Base-by-base conservation (phyloP, 352 stramenopile species). In the Phytophthora parvispora region DNA sequence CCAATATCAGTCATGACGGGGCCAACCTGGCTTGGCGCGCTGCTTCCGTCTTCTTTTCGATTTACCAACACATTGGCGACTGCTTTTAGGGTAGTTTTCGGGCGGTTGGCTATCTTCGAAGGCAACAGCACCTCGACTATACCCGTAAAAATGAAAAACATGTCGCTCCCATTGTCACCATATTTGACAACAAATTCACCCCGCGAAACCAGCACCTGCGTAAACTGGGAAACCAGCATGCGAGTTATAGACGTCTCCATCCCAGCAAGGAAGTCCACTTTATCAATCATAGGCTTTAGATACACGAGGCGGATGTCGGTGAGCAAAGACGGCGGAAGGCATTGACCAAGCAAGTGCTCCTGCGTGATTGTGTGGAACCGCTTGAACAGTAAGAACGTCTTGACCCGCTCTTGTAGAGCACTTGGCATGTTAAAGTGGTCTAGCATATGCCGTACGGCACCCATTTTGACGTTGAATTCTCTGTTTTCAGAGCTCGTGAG, bases 81-180 rank as follows among this genome's bases (percentile, higher is more conserved):
- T 6, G 47, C 47, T 80, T 28, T 49, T 4, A 49, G 27, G 3
- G 42, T 49, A 28, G 42, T 49, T 18, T 49, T 49, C 15, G 42
- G 20, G 4, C 42, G 42, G 27, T 49, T 49, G 9, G 42, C 42
- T 10, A 50, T 28, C 20, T 20, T 62, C 0, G 58, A 61, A 9
- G 75, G 73, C 2, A 86, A 9, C n/a, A 90, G 43, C 6, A 74
- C 72, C 12, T 80, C 67, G 4, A 92, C 50, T 6, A 81, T 54
- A 6, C 84, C 81, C 2, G 80, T 83, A 31, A 89, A 90, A 7
- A 92, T 79, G 47, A 92, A 90, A 56, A 75, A 90, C 80, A 92
- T 92, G 51, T 90, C 82, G 22, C 72, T 81, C 2, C 82, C 80
- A 57, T 84, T 58, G 49, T 92, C 81, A 7, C 76, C 75, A 20